A percentile compares a stretch with the other conserved stretches of the same genome.
phyloP scores from a whole-genome alignment of 495 filamentous ascomycete species.

The Zalerion maritima region DNA sequence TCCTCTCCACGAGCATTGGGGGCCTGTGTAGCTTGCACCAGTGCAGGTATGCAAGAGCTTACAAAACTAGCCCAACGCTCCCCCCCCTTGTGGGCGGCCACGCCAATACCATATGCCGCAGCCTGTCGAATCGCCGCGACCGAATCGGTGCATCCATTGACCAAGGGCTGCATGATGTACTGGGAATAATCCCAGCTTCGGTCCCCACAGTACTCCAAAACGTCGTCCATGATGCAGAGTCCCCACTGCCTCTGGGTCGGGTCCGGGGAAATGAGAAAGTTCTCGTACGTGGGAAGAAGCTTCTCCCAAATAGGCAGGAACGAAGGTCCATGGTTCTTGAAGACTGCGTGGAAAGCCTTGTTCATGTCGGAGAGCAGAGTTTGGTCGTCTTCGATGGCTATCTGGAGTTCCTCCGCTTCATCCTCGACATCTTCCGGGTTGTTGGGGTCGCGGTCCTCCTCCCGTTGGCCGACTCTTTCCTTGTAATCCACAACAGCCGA shows the following conservation, averaged over 20 bases:
- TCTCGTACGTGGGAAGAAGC: constrained; percentile 68
- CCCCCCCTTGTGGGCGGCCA: constrained; percentile 88
- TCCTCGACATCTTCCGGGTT: constrained; percentile 74
- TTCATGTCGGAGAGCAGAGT: constrained; percentile 98
- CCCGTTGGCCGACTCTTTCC: constrained; percentile 59
- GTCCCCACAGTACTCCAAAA: constrained; percentile 86
- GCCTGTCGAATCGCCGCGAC: constrained; percentile 91
- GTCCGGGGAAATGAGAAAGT: constrained; percentile 70
- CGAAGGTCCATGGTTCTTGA: constrained; percentile 76
- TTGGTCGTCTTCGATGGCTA: constrained; percentile 96
- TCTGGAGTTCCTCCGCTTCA: constrained; percentile 61
- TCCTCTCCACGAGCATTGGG: constrained; percentile 76
- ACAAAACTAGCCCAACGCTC: constrained; percentile 70
- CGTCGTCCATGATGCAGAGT: constrained; percentile 95
- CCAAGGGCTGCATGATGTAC: constrained; percentile 72
- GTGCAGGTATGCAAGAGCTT: constrained; percentile 55
- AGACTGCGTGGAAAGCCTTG: constrained; percentile 98
- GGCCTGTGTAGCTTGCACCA: constrained; percentile 72
- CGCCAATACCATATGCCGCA: constrained; percentile 88
- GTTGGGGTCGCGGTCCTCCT: constrained; percentile 57
- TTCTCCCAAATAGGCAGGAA: constrained; percentile 84
- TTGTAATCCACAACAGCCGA: constrained; percentile 86
- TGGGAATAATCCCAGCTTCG: constrained; percentile 69
- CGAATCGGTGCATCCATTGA: constrained; percentile 67
- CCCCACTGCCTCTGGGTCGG: constrained; percentile 96